Evolutionary conservation across 2,329 filamentous ascomycete species (phyloP), one percentile per base, ranked within the genome.

Genomic region (Pseudogymnoascus sp.): DNA sequence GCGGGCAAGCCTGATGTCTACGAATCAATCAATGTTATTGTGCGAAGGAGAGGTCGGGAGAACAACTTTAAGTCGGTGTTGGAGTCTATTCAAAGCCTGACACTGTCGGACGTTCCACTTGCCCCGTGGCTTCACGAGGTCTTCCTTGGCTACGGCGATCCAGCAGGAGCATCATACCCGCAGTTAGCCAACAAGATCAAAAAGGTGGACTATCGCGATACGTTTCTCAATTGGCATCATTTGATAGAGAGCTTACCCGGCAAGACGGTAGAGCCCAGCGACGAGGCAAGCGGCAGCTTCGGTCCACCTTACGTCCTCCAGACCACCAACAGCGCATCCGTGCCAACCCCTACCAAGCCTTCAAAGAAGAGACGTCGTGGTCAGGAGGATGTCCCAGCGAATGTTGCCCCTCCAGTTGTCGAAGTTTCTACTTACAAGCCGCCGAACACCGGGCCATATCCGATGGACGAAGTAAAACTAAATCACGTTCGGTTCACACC

Each of bases 41-140:
- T 96, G 61, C 87, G 95, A 64, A 84, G 95, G 69, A 88, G 86
- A 73, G 88, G 90, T 28, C 83, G 93, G 65, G 95, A 99, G 76
- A 99, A 99, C 77, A 99, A 99, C 75, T 99, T 99, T 80, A 96
- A 91, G 72, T 87, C 93, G 9, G 87, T 99, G 9, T 80, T 99
- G 36, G 90, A 97, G 70, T 96, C 93, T 1, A 96, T 99, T 72
- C 90, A 89, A 71, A 90, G 86, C 67, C 82, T 99, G 31, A 89
- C 91, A 1, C 80, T 96, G 35, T 92, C 92, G 0, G 90, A 96
- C 69, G 87, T 93, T 19, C 89, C 90, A 6, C 81, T 97, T 62
- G 92, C 95, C 13, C 84, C 87, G 1, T 99, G 95, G 95, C 81
- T 99, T 47, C 91, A 96, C 71, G 95, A 97, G 69, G 93, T 97